Percentiles rank a stretch among this genome's conserved stretches.
phyloP scores from a whole-genome alignment of 345 rosid species.

The Populus deltoides region DNA sequence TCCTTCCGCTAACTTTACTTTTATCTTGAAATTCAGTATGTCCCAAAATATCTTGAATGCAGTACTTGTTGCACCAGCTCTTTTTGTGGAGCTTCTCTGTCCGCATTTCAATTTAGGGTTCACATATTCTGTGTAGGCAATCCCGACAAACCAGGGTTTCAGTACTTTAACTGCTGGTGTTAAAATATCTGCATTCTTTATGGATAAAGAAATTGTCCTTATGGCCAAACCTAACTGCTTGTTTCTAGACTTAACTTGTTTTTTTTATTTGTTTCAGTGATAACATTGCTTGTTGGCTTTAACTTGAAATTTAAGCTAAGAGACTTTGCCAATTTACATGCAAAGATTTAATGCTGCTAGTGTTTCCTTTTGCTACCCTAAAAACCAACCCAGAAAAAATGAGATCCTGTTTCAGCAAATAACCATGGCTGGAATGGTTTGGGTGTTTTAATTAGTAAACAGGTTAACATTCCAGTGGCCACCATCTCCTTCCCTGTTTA shows the following conservation, averaged over 20 bases:
- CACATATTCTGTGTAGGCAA: not conserved
- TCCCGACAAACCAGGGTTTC: not conserved
- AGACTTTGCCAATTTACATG: not conserved
- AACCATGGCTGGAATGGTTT: not conserved
- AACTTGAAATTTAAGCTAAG: not conserved
- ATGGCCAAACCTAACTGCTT: not conserved
- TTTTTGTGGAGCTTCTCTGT: not conserved
- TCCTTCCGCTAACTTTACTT: not conserved
- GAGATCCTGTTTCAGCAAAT: not conserved
- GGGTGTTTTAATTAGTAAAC: not conserved
- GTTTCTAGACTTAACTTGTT: not conserved
- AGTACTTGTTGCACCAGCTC: not conserved
- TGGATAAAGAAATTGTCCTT: not conserved
- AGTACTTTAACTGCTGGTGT: not conserved
- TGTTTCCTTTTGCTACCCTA: not conserved
- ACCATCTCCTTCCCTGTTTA: not conserved
- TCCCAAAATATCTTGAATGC: not conserved
- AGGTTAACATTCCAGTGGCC: not conserved
- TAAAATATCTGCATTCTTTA: not conserved
- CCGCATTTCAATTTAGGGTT: not conserved
- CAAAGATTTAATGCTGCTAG: not conserved
- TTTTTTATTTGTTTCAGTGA: not conserved
- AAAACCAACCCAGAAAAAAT: not conserved
- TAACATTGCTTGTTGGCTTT: not conserved
- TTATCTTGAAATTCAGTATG: not conserved